Evolutionary conservation across 2,329 filamentous ascomycete genomes (phyloP), one percentile per base, ranked within the genome.

Genomic region (Alternaria triticina): DNA sequence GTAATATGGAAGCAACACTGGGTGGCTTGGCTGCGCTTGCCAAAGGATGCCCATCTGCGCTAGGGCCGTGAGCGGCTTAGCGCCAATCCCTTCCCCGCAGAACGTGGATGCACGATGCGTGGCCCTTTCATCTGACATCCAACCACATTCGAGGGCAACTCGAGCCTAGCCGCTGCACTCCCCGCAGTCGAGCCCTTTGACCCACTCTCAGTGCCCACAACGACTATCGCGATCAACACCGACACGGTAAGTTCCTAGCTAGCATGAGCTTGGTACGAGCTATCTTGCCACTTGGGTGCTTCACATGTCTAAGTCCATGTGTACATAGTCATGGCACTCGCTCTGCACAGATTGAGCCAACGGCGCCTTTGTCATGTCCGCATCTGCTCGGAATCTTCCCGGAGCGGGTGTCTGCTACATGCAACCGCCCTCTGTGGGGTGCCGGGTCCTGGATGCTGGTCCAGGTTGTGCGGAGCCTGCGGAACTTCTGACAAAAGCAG

Each of bases 11-110:
- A 64, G 62, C 61, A 59, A 58, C 66, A 57, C 62, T 56, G 65
- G 54, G 54, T 23, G 51, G 28, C 61, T 63, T 63, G 51, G 61
- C 61, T 56, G 61, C 64, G 60, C 64, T 52, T 54, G 27, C 61
- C 56, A 62, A 40, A 50, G 56, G 58, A 66, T 67, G 57, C 25
- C 22, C 57, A 25, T 69, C 44, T 45, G 33, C 61, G 54, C 71
- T 71, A 73, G 60, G 27, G 52, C 65, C 51, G 13, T 1, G 25
- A 65, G 25, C 8, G 69, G 73, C 52, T 60, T 74, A 70, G 74
- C 66, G 36, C 62, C 49, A 17, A 49, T 45, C 54, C 43, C 17
- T 78, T 77, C 77, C 76, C 77, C 77, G 77, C 77, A 79, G 74
- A 77, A 61, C 66, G 55, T 56, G 64, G 66, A 75, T 67, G 71